A percentile compares a stretch with the other conserved stretches of the same genome.
These are phyloP conservation scores for Angophora floribunda DNA, from an alignment of 345 rosid genomes.

Conservation along the genomic window DNA sequence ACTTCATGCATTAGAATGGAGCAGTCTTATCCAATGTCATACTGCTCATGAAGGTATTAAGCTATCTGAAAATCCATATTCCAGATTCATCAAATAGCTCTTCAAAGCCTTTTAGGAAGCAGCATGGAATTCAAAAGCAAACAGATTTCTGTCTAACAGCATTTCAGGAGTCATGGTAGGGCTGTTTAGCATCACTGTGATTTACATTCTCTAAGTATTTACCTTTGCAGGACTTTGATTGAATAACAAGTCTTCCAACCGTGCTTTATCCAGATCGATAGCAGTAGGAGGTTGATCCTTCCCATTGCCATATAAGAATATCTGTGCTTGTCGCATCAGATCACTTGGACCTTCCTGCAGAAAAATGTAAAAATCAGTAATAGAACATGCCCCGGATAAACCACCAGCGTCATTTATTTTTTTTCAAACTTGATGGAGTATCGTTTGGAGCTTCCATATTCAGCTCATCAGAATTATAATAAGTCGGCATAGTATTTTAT, in stretches of 20 bases:
- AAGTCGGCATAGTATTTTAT: background rate
- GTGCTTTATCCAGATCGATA: constrained; percentile 18
- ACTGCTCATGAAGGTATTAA: background rate
- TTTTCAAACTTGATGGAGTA: background rate
- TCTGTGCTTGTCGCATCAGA: constrained; percentile 20
- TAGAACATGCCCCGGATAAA: background rate
- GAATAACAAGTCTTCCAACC: constrained; percentile 19
- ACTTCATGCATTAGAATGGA: background rate
- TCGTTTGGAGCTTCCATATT: background rate
- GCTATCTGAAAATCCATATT: background rate
- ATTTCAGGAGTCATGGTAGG: background rate
- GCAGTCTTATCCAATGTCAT: background rate
- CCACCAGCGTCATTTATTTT: background rate
- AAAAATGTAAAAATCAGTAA: background rate
- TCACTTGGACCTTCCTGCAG: constrained; percentile 16
- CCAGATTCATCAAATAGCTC: background rate
- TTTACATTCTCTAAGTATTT: background rate
- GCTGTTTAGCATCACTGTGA: background rate
- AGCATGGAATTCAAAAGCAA: background rate
- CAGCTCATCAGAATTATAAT: background rate
- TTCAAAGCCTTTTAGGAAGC: background rate
- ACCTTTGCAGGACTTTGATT: constrained; percentile 33
- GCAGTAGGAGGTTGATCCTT: constrained; percentile 29
- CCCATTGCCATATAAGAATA: constrained; percentile 31
- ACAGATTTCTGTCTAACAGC: background rate